Base-by-base conservation (phyloP, 1,284 basidiomycete species). In the Naganishia sp. region DNA sequence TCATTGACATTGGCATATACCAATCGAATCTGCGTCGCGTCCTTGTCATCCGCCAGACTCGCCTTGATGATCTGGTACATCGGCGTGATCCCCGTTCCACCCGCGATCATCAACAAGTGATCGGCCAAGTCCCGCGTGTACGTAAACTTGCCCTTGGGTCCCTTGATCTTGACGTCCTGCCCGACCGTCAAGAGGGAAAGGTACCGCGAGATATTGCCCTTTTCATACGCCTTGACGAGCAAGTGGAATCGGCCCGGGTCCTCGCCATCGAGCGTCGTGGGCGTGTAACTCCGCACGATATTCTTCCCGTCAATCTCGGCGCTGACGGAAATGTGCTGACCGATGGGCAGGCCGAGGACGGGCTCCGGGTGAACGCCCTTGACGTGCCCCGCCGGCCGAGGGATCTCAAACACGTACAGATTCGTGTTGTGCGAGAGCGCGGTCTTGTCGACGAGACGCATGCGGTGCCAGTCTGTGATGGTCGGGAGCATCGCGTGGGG, bases 161-260 rank as follows among this genome's bases (percentile, higher is more conserved):
- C 95, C 80, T 93, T 96, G 83, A 98, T 85, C 71, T 88, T 87
- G 72, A 97, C 83, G 50, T 84, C 87, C 79, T 95, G 88, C 64
- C 93, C 92, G 70, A 95, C 83, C 73, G 89, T 92, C 78, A 94
- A 85, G 62, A 85, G 81, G 51, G 85, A 86, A 74, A 96, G 84
- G 80, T 90, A 86, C 70, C 88, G 87, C 23, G 95, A 98, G 76
- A 99, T 90, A 82, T 97, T 98, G 68, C 96, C 96, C 77, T 92
- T 88, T 75, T 95, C 92, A 78, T 99, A 99, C 6, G 93, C 93
- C 88, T 99, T 99, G 83, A 99, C 89, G 73, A 99, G 85, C 66
- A 99, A 86, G 79, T 98, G 94, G 77, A 99, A 98, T 81, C 90
- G 86, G 56, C 95, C 96, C 63, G 84, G 85, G 81, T 97, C 89